Conservation (phyloP, 371 early-diverging fungal genomes). For the Basidiobolus heterosporus region DNA sequence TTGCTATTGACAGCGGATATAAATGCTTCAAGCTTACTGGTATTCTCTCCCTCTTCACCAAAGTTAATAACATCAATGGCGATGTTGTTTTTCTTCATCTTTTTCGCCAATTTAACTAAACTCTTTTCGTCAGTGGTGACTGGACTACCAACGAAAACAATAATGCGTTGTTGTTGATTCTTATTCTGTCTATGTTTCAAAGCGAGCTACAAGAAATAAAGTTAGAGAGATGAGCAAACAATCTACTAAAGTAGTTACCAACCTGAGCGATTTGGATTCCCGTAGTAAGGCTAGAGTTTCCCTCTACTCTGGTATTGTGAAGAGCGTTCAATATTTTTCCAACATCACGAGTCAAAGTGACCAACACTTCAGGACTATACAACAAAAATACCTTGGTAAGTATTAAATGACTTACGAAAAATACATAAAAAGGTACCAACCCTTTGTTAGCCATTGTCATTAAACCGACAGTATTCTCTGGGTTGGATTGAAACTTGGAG, state of each 20-base stretch:
- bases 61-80: slow-evolving; percentile 92
- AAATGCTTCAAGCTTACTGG: slow-evolving; percentile 80
- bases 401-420: not conserved
- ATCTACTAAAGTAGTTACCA: slow-evolving; percentile 4
- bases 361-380: slow-evolving; percentile 80
- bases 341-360: slow-evolving; percentile 75
- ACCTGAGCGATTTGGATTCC: slow-evolving; percentile 94
- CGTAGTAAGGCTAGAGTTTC: slow-evolving; percentile 57
- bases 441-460: slow-evolving; percentile 90
- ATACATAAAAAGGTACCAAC: slow-evolving; percentile 14
- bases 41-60: slow-evolving; percentile 85
- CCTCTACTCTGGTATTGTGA: slow-evolving; percentile 60
- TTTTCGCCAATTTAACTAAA: slow-evolving; percentile 80
- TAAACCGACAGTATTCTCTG: slow-evolving; percentile 92
- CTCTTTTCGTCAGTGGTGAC: slow-evolving; percentile 65
- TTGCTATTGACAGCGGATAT: slow-evolving; percentile 72
- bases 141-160: slow-evolving; percentile 89
- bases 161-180: slow-evolving; percentile 83
- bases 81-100: slow-evolving; percentile 92
- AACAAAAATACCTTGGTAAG: not conserved
- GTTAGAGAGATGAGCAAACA: not conserved
- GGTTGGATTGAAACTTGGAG: slow-evolving; percentile 80
- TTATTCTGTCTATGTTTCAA: slow-evolving; percentile 93
- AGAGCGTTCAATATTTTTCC: slow-evolving; percentile 80
- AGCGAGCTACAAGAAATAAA: slow-evolving; percentile 35